phyloP scores from a whole-genome alignment of 768 basidiomycete genomes.

The Pleurotus salmoneostramineus region DNA sequence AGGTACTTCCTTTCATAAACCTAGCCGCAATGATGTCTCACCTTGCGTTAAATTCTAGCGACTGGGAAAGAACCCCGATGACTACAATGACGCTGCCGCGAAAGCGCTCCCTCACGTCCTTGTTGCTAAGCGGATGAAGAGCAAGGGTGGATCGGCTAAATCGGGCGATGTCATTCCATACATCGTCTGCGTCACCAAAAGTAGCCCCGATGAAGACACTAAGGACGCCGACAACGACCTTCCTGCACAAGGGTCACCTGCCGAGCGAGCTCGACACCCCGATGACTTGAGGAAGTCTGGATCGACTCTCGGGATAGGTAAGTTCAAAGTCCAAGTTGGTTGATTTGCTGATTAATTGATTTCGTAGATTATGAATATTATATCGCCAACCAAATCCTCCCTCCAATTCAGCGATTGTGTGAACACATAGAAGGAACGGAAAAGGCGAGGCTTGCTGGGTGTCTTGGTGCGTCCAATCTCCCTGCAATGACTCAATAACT shows the following conservation, averaged over 20 bases:
- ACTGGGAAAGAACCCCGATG: conserved; percentile 93
- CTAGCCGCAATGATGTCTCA: neutral
- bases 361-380: conserved; percentile 85
- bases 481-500: neutral
- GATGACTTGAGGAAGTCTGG: conserved; percentile 81
- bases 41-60: conserved; percentile 46
- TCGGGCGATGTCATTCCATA: conserved; percentile 95
- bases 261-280: conserved; percentile 89
- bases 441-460: conserved; percentile 87
- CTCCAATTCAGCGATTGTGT: conserved; percentile 92
- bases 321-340: conserved; percentile 11
- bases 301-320: conserved; percentile 71
- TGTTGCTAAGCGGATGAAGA: conserved; percentile 88
- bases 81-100: conserved; percentile 78
- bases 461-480: conserved; percentile 58
- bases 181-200: conserved; percentile 71
- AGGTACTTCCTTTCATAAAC: conserved; percentile 45
- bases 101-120: conserved; percentile 97
- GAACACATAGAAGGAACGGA: conserved; percentile 97
- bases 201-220: conserved; percentile 45
- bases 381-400: conserved; percentile 85
- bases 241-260: conserved; percentile 69
- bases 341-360: neutral
- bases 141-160: conserved; percentile 74
- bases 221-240: conserved; percentile 53